Base-by-base conservation (phyloP, 2,329 filamentous ascomycete genomes). In the Colletotrichum nymphaeae region DNA sequence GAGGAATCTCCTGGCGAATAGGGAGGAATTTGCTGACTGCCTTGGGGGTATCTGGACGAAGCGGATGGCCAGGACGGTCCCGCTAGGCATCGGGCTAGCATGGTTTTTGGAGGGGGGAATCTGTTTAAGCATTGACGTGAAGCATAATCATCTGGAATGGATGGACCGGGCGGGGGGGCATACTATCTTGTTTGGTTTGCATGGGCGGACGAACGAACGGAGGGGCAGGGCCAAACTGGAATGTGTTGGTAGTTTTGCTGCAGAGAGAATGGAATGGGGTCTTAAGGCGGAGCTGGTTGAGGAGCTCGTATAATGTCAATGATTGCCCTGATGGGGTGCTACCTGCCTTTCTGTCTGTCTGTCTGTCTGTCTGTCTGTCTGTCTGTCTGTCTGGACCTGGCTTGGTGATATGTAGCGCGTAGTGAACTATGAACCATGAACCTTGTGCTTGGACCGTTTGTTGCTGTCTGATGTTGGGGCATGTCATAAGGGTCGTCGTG, bases 91-190 rank as follows among this genome's bases (percentile, higher is more conserved):
- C 30, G 30, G 8, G 30, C 30, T 30, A 30, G 52, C 52, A 72
- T 69, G 59, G 53, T 12, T 32, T 26, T 32, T 26, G 53, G 49
- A 24, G 30, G 30, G 35, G 30, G 35, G 4, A 14, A 12, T 37
- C 35, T 37, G 11, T 59, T 64, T 46, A 59, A 72, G 69, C 69
- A 60, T 72, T 69, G 53, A 64, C 37, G 35, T 59, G 69, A 59
- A 69, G 69, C 58, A 72, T 63, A 46, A 42, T 53, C 28, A 57
- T 59, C 37, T 55, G 65, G 69, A 59, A 69, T 64, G 69, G n/a
- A 69, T 46, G 65, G 65, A 30, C 26, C 59, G 37, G 69, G 69
- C 42, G 53, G 37, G 66, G 19, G 53, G 37, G 66, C 19, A 22
- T 11, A 35, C 26, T 26, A 26, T 26, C 26, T 26, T 26, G 26